phyloP scores from a whole-genome alignment of 768 basidiomycete species.

The Lactarius pseudohatsudake region DNA sequence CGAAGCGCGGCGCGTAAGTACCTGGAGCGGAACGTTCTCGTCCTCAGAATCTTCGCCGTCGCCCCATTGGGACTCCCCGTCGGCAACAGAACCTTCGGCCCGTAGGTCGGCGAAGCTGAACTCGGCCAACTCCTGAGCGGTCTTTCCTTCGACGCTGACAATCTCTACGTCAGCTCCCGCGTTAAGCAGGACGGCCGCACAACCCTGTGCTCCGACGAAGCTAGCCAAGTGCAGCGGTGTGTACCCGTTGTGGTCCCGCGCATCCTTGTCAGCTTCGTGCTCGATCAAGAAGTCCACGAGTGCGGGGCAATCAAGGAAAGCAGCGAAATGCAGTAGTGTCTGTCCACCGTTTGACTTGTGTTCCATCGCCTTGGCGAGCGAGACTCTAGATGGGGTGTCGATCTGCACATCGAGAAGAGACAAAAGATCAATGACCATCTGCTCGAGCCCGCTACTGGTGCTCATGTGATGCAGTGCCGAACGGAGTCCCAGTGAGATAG shows the following conservation, averaged over 20 bases:
- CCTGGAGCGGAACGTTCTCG: conserved; percentile 33
- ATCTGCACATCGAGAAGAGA: conserved; percentile 68
- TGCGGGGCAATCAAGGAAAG: conserved; percentile 71
- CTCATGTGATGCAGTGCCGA: conserved; percentile 57
- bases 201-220: conserved; percentile 59
- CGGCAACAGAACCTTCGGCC: conserved; percentile 34
- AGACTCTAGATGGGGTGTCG: conserved; percentile 42
- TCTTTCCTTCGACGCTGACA: conserved; percentile 70
- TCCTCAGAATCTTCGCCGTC: conserved; percentile 65
- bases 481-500: conserved; percentile 52
- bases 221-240: conserved; percentile 89
- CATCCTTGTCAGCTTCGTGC: conserved; percentile 75
- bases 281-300: conserved; percentile 71
- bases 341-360: conserved; percentile 72
- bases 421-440: conserved; percentile 76
- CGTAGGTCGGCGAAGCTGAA: conserved; percentile 46
- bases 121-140: conserved; percentile 57
- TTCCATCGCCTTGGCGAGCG: conserved; percentile 61
- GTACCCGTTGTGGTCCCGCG: conserved; percentile 84
- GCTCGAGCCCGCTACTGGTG: conserved; percentile 64
- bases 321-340: conserved; percentile 85
- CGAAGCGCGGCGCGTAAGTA: conserved; percentile 14
- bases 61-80: conserved; percentile 64
- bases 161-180: conserved; percentile 81
- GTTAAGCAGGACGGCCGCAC: conserved; percentile 63